Percentiles rank a stretch among this genome's conserved stretches.
Evolutionary conservation across 257 asterid species (phyloP).

Genomic region (Asclepias syriaca): DNA sequence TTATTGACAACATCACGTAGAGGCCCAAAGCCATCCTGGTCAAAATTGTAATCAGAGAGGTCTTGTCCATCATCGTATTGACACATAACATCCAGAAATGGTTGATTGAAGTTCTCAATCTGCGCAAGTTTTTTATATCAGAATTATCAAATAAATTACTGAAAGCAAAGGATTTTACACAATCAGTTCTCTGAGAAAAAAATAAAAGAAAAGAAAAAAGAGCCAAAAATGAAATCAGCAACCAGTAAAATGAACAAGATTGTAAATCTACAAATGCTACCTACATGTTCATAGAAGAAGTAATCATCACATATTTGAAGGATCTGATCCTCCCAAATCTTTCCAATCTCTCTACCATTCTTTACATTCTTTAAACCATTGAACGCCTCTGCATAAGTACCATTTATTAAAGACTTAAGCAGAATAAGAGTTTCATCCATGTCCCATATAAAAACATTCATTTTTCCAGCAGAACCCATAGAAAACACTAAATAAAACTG

Average conservation of each 20-base stretch:
- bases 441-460: conserved; percentile 89
- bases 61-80: conserved; percentile 66
- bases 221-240: not conserved
- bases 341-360: conserved; percentile 66
- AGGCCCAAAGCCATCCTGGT: conserved; percentile 55
- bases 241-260: conserved; percentile 2
- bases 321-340: conserved; percentile 77
- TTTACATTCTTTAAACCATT: conserved; percentile 59
- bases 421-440: conserved; percentile 97
- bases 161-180: conserved; percentile 2
- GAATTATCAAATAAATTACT: conserved; percentile 14
- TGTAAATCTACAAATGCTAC: not conserved
- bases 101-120: conserved; percentile 81
- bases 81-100: conserved; percentile 60
- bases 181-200: not conserved
- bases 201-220: no score
- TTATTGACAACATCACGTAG: conserved; percentile 57
- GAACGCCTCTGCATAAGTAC: conserved; percentile 66
- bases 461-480: conserved; percentile 28
- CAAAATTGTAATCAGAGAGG: conserved; percentile 68
- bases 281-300: conserved; percentile 86
- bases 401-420: conserved; percentile 69
- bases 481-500: not conserved
- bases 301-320: conserved; percentile 71
- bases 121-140: conserved; percentile 23